Conservation (phyloP, 2,329 filamentous ascomycete species). For the Nemania sp. region DNA sequence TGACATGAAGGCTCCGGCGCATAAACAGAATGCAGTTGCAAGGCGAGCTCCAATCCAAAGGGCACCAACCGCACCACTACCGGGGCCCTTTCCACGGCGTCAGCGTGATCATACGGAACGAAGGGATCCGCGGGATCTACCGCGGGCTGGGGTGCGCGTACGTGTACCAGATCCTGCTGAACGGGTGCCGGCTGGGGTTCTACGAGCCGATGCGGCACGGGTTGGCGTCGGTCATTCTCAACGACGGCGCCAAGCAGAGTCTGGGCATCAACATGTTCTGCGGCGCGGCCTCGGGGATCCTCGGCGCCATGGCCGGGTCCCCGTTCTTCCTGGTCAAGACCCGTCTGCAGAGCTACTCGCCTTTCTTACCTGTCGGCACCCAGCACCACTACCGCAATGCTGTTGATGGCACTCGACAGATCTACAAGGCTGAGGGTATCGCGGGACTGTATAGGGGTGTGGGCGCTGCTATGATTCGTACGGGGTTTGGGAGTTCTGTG, state of each 20-base stretch:
- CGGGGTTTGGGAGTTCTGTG: constrained; percentile 92
- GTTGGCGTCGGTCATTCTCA: constrained; percentile 70
- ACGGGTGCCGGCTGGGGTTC: constrained; percentile 94
- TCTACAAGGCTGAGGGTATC: constrained; percentile 76
- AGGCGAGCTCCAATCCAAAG: constrained; percentile 88
- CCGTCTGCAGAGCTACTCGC: constrained; percentile 88
- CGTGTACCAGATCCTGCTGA: constrained; percentile 93
- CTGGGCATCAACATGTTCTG: constrained; percentile 92
- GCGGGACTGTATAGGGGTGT: constrained; percentile 87
- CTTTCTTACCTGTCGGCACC: constrained; percentile 92
- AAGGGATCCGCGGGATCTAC: constrained; percentile 83
- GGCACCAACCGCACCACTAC: constrained; percentile 85
- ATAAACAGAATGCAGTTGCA: constrained; percentile 81
- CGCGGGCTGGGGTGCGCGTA: constrained; percentile 91
- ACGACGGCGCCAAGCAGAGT: constrained; percentile 75
- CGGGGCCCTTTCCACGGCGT: constrained; percentile 90
- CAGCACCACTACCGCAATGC: constrained; percentile 92
- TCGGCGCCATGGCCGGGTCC: constrained; percentile 89
- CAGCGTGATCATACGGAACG: constrained; percentile 85
- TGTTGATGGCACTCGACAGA: constrained; percentile 77
- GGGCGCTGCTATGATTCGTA: constrained; percentile 90
- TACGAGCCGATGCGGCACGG: constrained; percentile 89
- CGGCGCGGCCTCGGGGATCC: constrained; percentile 83
- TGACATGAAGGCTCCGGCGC: constrained; percentile 18
- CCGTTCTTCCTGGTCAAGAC: constrained; percentile 99